phyloP scores from a whole-genome alignment of 495 filamentous ascomycete species.

The Talaromyces nanjingensis region DNA sequence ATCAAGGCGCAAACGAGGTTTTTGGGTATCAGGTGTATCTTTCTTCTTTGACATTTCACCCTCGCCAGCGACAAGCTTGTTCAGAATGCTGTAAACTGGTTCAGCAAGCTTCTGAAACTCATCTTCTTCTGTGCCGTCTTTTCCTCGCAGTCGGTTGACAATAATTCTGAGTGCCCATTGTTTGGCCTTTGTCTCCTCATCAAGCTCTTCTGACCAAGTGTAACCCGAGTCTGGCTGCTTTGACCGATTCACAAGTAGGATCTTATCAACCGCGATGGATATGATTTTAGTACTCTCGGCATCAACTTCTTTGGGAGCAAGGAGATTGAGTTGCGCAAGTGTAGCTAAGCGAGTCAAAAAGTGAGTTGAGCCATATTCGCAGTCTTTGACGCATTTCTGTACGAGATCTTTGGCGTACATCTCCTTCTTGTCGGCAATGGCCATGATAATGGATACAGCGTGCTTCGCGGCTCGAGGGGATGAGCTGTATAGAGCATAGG shows the following conservation, averaged over 20 bases:
- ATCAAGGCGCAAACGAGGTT: constrained; percentile 67
- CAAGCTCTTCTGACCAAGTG: constrained; percentile 66
- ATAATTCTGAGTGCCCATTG: constrained; percentile 82
- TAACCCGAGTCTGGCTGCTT: constrained; percentile 36
- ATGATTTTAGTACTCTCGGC: constrained; percentile 69
- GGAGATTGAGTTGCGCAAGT: constrained; percentile 73
- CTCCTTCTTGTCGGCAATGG: constrained; percentile 72
- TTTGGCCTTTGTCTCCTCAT: constrained; percentile 80
- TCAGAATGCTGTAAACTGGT: constrained; percentile 71
- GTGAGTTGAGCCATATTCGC: constrained; percentile 64
- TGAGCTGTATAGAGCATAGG: constrained; percentile 71
- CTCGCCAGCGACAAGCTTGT: constrained; percentile 60
- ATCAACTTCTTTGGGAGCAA: constrained; percentile 66
- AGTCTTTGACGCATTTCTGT: constrained; percentile 64
- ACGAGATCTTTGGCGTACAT: constrained; percentile 81
- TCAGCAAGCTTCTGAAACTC: constrained; percentile 57
- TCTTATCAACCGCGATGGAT: constrained; percentile 66
- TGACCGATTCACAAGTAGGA: constrained; percentile 63
- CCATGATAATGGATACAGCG: constrained; percentile 83
- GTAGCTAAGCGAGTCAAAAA: constrained; percentile 83
- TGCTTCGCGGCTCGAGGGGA: constrained; percentile 85
- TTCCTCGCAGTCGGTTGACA: constrained; percentile 75
- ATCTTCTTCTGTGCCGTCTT: constrained; percentile 45
- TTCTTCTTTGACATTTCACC: constrained; percentile 73
- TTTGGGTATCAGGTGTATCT: constrained; percentile 67